Evolutionary conservation across 257 asterid species (phyloP).

Genomic region (Primulina tabacum): DNA sequence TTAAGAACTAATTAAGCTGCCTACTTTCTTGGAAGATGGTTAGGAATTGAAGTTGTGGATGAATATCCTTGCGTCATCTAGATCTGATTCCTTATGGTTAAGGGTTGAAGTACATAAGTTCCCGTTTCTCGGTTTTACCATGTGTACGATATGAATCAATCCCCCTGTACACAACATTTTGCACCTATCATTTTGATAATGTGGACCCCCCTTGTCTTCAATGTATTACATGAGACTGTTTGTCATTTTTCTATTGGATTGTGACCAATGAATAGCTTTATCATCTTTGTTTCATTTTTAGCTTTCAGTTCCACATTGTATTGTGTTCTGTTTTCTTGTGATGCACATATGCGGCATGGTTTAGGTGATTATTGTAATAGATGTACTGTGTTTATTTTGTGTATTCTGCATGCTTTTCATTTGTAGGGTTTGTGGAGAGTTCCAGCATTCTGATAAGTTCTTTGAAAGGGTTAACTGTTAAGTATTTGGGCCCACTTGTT

Average conservation of each 20-base stretch:
- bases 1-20: too few species aligned
- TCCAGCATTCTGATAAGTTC: slow-evolving; percentile 16
- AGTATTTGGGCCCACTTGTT: slow-evolving; percentile 21
- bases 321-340: neutral
- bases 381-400: neutral
- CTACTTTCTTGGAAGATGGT: neutral
- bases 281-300: neutral
- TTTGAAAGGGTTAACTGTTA: neutral
- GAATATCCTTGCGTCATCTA: neutral
- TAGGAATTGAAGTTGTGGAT: neutral
- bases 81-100: neutral
- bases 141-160: neutral
- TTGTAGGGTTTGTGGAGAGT: slow-evolving; percentile 30
- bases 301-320: neutral
- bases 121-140: neutral
- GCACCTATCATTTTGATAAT: neutral
- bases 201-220: neutral
- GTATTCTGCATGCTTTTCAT: slow-evolving; percentile 3
- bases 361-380: slow-evolving; percentile 6
- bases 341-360: neutral
- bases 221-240: neutral
- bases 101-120: neutral
- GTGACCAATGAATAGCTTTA: neutral
- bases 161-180: neutral
- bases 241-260: neutral